A percentile compares a stretch with the other conserved stretches of the same genome.
phyloP scores from a whole-genome alignment of 1,284 basidiomycete species.

The Anthracocystis panici-leucophaei region DNA sequence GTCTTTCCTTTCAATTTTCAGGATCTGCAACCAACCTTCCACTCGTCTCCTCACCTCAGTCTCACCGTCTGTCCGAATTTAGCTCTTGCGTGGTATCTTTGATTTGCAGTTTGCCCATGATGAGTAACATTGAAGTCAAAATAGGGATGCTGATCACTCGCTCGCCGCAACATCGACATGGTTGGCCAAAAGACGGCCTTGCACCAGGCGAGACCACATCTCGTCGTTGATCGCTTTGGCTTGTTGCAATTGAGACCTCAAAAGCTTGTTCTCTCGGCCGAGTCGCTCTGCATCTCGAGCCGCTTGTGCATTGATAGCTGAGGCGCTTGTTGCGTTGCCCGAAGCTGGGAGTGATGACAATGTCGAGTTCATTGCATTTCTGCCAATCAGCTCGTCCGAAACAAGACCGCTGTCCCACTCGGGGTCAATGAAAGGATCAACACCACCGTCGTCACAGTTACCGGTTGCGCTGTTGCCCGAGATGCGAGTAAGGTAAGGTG shows the following conservation, averaged over 20 bases:
- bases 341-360: background rate
- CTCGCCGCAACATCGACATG: conserved; percentile 19
- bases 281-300: conserved; percentile 20
- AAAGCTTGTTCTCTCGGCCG: conserved; percentile 28
- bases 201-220: conserved; percentile 58
- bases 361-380: background rate
- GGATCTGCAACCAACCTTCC: background rate
- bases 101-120: background rate
- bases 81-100: background rate
- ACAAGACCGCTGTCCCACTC: conserved; percentile 42
- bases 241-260: conserved; percentile 54
- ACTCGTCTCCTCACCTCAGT: background rate
- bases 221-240: conserved; percentile 62
- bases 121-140: background rate
- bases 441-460: conserved; percentile 4
- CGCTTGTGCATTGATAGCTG: conserved; percentile 7
- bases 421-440: conserved; percentile 42
- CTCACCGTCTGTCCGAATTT: background rate
- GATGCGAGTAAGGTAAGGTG: conserved; percentile 40
- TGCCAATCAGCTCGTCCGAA: conserved; percentile 15
- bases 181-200: conserved; percentile 27
- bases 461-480: conserved; percentile 11
- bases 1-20: conserved; percentile 10
- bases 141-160: conserved; percentile 6
- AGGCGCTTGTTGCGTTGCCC: background rate